These are phyloP conservation scores for Mrakia blollopis DNA, from an alignment of 768 basidiomycete genomes.

Conservation along the genomic window DNA sequence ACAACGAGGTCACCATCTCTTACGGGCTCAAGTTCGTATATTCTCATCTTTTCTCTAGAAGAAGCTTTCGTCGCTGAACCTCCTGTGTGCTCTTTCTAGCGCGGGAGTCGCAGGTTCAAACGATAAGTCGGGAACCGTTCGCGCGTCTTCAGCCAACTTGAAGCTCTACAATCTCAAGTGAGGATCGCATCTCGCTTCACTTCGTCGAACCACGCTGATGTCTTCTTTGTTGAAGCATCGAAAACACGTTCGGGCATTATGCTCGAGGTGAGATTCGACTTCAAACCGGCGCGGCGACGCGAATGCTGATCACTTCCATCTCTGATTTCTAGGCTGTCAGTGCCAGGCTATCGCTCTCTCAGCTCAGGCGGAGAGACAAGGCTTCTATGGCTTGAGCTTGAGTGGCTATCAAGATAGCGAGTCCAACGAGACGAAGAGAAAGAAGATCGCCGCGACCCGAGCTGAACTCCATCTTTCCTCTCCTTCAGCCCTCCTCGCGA, in stretches of 20 bases:
- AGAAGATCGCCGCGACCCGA: neutral
- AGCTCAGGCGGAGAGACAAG: conserved; percentile 3
- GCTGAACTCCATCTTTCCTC: neutral
- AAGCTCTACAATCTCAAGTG: conserved; percentile 16
- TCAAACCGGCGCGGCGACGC: neutral
- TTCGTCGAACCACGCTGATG: too few relatives aligned
- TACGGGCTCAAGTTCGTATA: conserved; percentile 5
- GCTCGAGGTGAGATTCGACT: neutral
- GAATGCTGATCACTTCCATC: neutral
- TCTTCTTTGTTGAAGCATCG: neutral
- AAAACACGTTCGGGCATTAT: conserved; percentile 13
- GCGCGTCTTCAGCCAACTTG: neutral
- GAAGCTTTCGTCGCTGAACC: too few relatives aligned
- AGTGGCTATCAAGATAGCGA: conserved; percentile 9
- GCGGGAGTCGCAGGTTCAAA: neutral
- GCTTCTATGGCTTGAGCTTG: conserved; percentile 3
- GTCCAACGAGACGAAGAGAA: neutral
- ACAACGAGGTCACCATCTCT: conserved; percentile 14
- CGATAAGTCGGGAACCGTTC: conserved; percentile 13
- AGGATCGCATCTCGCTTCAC: neutral
- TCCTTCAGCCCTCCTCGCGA: neutral
- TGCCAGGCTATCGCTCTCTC: conserved; percentile 20
- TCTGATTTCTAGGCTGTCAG: neutral
- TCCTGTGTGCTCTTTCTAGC: neutral
- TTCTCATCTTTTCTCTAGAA: neutral